phyloP scores from a whole-genome alignment of 768 basidiomycete genomes.

The Rhizopogon rudus region DNA sequence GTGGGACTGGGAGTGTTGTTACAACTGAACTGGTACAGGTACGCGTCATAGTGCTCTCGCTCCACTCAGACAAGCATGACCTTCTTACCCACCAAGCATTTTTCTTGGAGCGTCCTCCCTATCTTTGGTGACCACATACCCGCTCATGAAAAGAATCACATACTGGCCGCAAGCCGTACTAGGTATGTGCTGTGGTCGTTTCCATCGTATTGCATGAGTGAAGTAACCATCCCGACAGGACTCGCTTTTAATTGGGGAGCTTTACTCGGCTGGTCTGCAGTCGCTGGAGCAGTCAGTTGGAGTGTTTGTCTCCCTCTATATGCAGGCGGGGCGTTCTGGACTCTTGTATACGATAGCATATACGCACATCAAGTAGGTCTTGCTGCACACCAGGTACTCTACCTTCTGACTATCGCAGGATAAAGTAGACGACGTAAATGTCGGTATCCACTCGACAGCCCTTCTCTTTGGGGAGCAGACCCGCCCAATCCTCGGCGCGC shows the following conservation, averaged over 20 bases:
- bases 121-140: slow-evolving; percentile 83
- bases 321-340: slow-evolving; percentile 87
- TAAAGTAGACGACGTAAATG: slow-evolving; percentile 83
- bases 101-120: slow-evolving; percentile 88
- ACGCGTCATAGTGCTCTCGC: slow-evolving; percentile 13
- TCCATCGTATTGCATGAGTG: not conserved
- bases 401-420: slow-evolving; percentile 50
- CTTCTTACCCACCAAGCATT: slow-evolving; percentile 49
- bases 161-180: slow-evolving; percentile 97
- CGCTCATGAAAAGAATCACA: slow-evolving; percentile 95
- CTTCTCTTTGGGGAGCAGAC: slow-evolving; percentile 81
- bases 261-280: slow-evolving; percentile 93
- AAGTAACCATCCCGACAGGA: slow-evolving; percentile 39
- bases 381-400: not conserved
- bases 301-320: slow-evolving; percentile 81
- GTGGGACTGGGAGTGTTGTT: slow-evolving; percentile 81
- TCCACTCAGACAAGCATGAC: not conserved
- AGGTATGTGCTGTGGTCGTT: slow-evolving; percentile 42
- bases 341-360: slow-evolving; percentile 94
- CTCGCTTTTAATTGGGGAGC: slow-evolving; percentile 98
- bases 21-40: slow-evolving; percentile 97
- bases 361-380: slow-evolving; percentile 87
- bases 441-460: slow-evolving; percentile 91
- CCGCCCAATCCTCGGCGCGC: slow-evolving; percentile 65
- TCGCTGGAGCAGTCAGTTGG: slow-evolving; percentile 81